Conservation (phyloP, 176 grass and related monocot genomes). For the Saccharum officinarum region DNA sequence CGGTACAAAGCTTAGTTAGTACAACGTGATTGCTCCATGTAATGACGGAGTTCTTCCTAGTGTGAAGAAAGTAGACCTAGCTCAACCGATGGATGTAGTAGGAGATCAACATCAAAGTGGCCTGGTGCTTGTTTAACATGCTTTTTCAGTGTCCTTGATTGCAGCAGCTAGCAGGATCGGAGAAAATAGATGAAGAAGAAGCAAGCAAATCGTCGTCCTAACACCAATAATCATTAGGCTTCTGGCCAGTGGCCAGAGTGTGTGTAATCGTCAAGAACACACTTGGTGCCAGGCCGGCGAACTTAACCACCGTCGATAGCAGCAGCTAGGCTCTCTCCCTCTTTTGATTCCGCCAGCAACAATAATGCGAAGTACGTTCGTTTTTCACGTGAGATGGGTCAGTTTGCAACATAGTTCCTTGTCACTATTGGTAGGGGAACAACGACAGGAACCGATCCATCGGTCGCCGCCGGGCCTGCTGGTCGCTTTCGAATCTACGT, state of each 20-base stretch:
- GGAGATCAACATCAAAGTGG: not conserved
- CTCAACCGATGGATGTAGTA: not conserved
- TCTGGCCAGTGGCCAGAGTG: not conserved
- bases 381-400: slow-evolving; percentile 8
- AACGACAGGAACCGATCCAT: not conserved
- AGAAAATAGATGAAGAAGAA: not conserved
- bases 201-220: not conserved
- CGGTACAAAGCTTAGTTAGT: not conserved
- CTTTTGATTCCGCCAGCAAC: not conserved
- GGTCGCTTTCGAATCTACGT: slow-evolving; percentile 14
- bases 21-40: not conserved
- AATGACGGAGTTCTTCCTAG: not conserved
- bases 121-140: not conserved
- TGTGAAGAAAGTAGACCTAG: not conserved
- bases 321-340: too few species aligned
- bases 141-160: not conserved
- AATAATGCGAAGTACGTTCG: not conserved
- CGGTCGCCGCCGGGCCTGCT: not conserved
- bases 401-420: not conserved
- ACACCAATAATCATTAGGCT: not conserved
- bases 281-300: not conserved
- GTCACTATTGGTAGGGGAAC: slow-evolving; percentile 1
- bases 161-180: not conserved
- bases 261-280: slow-evolving; percentile 19
- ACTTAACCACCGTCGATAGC: not conserved